phyloP scores from a whole-genome alignment of 805 yeast genomes.

The Ogataea thermomethanolica region DNA sequence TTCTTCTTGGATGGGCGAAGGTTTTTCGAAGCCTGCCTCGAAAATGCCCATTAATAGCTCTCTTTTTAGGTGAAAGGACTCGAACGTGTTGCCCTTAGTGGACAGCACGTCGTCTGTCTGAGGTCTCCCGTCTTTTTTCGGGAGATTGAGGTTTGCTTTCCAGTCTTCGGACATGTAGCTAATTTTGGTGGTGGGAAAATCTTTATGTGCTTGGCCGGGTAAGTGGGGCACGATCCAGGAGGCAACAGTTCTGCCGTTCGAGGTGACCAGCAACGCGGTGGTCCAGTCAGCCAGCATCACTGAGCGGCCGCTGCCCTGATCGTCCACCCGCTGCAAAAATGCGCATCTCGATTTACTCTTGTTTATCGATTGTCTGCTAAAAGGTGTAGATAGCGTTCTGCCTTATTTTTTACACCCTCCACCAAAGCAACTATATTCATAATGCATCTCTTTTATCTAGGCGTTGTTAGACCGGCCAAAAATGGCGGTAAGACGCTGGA shows the following conservation, averaged over 20 bases:
- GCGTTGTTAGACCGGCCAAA: conserved; percentile 61
- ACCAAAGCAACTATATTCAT: conserved; percentile 6
- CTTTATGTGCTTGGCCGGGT: conserved; percentile 13
- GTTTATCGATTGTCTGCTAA: too few relatives aligned
- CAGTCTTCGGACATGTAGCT: conserved; percentile 47
- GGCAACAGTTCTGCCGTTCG: neutral
- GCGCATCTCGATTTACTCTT: too few relatives aligned
- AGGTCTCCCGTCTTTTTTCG: conserved; percentile 85
- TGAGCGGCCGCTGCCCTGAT: too few relatives aligned
- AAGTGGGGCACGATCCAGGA: neutral
- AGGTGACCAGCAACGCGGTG: too few relatives aligned
- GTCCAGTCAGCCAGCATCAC: too few relatives aligned
- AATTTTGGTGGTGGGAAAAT: conserved; percentile 5
- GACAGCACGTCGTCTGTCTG: conserved; percentile 95
- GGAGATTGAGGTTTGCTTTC: conserved; percentile 72
- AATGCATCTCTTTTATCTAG: conserved; percentile 92
- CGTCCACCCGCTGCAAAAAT: too few relatives aligned
- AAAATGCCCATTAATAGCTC: conserved; percentile 96
- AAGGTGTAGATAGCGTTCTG: neutral
- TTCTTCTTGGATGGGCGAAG: conserved; percentile 97
- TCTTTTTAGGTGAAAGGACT: conserved; percentile 87
- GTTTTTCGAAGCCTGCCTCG: conserved; percentile 98
- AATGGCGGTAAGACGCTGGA: conserved; percentile 63
- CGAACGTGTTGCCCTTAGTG: conserved; percentile 88
- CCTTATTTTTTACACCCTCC: conserved; percentile 6